These are phyloP conservation scores for Candida ficus DNA, from an alignment of 805 yeast genomes.

Conservation along the genomic window DNA sequence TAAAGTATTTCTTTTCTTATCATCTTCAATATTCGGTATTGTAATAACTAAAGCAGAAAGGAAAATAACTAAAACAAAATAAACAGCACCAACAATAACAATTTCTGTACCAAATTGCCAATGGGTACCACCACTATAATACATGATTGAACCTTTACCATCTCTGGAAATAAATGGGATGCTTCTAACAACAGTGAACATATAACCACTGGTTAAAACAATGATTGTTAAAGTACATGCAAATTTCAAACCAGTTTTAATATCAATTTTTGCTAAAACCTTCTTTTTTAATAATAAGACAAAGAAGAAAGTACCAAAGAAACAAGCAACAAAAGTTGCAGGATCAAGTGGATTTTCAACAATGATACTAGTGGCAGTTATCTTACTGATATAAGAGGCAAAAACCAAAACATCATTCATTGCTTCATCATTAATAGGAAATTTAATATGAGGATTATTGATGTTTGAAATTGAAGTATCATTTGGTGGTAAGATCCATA, in stretches of 20 bases:
- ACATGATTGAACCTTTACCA: constrained; percentile 46
- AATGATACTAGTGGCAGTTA: constrained; percentile 38
- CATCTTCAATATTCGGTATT: constrained; percentile 27
- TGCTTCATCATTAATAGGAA: constrained; percentile 27
- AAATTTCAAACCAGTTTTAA: constrained; percentile 23
- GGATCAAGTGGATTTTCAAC: constrained; percentile 40
- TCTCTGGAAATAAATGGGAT: constrained; percentile 58
- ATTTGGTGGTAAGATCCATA: constrained; percentile 62
- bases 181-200: constrained; percentile 53
- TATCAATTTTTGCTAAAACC: constrained; percentile 29
- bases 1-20: constrained; percentile 5
- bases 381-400: constrained; percentile 47
- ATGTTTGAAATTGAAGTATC: constrained; percentile 22
- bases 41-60: constrained; percentile 36
- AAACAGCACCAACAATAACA: constrained; percentile 45
- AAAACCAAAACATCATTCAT: constrained; percentile 38
- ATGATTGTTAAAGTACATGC: constrained; percentile 38
- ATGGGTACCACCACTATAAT: constrained; percentile 57
- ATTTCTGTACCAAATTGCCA: constrained; percentile 73
- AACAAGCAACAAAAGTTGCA: constrained; percentile 39
- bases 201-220: constrained; percentile 54
- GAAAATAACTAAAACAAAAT: constrained; percentile 39
- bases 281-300: constrained; percentile 47
- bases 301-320: constrained; percentile 36
- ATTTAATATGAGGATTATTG: constrained; percentile 31